Percentiles rank a stretch among this genome's conserved stretches.
Conservation (phyloP, 2,329 filamentous ascomycete genomes). For the Ophiostoma fasciatum region DNA sequence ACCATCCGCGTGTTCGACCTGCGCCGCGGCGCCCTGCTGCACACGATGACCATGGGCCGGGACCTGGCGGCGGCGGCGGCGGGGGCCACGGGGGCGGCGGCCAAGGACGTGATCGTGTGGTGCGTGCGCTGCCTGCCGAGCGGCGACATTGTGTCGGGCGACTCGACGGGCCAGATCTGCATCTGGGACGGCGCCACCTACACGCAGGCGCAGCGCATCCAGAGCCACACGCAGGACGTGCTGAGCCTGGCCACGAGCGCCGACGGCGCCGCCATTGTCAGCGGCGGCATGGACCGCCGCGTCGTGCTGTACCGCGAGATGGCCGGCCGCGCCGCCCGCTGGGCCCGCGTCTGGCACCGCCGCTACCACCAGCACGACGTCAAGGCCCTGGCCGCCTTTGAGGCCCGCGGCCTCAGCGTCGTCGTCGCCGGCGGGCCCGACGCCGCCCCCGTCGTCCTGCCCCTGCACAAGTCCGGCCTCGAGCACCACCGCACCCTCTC, state of each 20-base stretch:
- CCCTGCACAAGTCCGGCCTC: conserved; percentile 59
- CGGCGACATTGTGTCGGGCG: conserved; percentile 84
- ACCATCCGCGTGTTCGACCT: conserved; percentile 87
- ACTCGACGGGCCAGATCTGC: conserved; percentile 84
- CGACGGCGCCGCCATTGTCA: conserved; percentile 71
- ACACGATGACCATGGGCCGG: conserved; percentile 74
- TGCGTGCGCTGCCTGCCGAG: conserved; percentile 75
- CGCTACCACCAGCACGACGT: conserved; percentile 89
- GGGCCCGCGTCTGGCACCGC: conserved; percentile 75
- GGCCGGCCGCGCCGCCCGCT: conserved; percentile 41
- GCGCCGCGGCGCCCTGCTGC: conserved; percentile 57
- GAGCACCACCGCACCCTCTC: conserved; percentile 73
- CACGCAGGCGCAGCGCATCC: conserved; percentile 71
- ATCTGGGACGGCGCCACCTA: conserved; percentile 93
- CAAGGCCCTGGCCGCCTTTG: conserved; percentile 84
- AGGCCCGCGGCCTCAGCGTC: conserved; percentile 69
- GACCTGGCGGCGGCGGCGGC: conserved; percentile 43
- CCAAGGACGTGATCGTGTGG: conserved; percentile 84
- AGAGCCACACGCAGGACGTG: conserved; percentile 79
- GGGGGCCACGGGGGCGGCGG: conserved; percentile 26
- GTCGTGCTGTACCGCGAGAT: conserved; percentile 69
- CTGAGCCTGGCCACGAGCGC: conserved; percentile 71
- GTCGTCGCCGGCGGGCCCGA: conserved; percentile 88
- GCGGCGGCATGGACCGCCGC: conserved; percentile 80
- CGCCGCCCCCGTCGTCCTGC: conserved; percentile 66